A percentile compares a stretch with the other conserved stretches of the same genome.
These are phyloP conservation scores for Clonostachys rhizophaga DNA, from an alignment of 2,329 filamentous ascomycete genomes.

Conservation along the genomic window DNA sequence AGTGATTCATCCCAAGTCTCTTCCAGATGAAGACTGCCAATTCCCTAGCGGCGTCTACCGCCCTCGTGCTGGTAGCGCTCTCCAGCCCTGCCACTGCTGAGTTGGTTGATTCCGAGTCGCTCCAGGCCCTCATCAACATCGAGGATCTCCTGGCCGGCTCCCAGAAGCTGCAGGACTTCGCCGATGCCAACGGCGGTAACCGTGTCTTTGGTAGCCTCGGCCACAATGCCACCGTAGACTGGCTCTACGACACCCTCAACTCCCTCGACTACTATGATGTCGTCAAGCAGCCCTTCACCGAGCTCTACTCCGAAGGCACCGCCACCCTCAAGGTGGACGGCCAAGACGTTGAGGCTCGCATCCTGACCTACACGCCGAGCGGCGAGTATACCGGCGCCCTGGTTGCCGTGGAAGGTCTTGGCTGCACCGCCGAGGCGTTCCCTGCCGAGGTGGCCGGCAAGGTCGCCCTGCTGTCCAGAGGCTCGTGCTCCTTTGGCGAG, in stretches of 20 bases:
- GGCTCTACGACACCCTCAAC: conserved; percentile 30
- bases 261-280: conserved; percentile 34
- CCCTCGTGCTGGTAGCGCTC: conserved; percentile 1
- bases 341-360: conserved; percentile 12
- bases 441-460: conserved; percentile 45
- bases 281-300: conserved; percentile 36
- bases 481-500: conserved; percentile 50
- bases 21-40: conserved; percentile 3
- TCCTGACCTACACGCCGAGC: conserved; percentile 46
- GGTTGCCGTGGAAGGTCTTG: conserved; percentile 43
- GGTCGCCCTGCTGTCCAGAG: conserved; percentile 56
- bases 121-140: conserved; percentile 30
- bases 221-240: conserved; percentile 41
- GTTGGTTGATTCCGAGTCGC: conserved; percentile 27
- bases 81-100: conserved; percentile 10
- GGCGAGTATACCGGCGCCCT: conserved; percentile 34
- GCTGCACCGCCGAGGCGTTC: conserved; percentile 49
- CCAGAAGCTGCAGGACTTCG: conserved; percentile 37
- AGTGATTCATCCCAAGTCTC: too few species aligned
- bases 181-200: conserved; percentile 32
- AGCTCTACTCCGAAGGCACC: conserved; percentile 25
- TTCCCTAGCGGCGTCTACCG: not conserved
- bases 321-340: conserved; percentile 21
- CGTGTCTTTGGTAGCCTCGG: conserved; percentile 37
- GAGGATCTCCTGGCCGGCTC: conserved; percentile 35